Percentiles rank a stretch among this genome's conserved stretches.
These are phyloP conservation scores for Ogataea corticis DNA, from an alignment of 805 yeast species.

Conservation along the genomic window DNA sequence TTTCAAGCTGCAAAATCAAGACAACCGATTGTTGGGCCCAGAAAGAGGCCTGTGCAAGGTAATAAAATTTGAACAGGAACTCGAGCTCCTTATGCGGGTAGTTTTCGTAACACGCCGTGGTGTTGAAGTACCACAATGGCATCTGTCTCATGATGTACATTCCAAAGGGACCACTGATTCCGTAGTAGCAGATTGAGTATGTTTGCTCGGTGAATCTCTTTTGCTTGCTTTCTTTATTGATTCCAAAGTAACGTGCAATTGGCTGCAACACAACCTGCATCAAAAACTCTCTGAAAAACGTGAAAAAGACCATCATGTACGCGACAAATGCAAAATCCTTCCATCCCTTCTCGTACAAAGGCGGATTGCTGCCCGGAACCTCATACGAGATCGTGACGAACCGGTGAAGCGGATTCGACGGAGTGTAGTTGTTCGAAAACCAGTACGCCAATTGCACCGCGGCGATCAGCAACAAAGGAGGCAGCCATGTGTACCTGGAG, in stretches of 20 bases:
- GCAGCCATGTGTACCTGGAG: slow-evolving; percentile 69
- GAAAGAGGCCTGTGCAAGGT: slow-evolving; percentile 90
- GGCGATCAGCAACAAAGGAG: slow-evolving; percentile 54
- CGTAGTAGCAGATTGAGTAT: slow-evolving; percentile 79
- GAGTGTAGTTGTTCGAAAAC: slow-evolving; percentile 56
- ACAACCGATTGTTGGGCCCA: slow-evolving; percentile 97
- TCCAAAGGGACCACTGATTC: slow-evolving; percentile 81
- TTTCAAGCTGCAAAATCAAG: slow-evolving; percentile 79
- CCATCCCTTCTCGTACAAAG: slow-evolving; percentile 78
- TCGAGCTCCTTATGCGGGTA: slow-evolving; percentile 84
- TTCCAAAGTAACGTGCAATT: slow-evolving; percentile 54
- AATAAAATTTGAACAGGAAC: slow-evolving; percentile 72
- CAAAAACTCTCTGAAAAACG: slow-evolving; percentile 84
- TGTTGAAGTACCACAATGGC: slow-evolving; percentile 89
- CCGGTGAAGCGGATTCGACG: slow-evolving; percentile 59
- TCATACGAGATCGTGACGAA: slow-evolving; percentile 68
- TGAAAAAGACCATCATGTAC: slow-evolving; percentile 82
- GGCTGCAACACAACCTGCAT: slow-evolving; percentile 85
- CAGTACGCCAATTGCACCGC: slow-evolving; percentile 45
- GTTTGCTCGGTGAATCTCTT: slow-evolving; percentile 92
- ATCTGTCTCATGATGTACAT: slow-evolving; percentile 80
- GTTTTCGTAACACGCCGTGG: slow-evolving; percentile 71
- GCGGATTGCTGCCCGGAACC: slow-evolving; percentile 56
- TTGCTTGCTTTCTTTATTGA: slow-evolving; percentile 55
- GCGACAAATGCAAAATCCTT: slow-evolving; percentile 79